Evolutionary conservation across 345 rosid genomes (phyloP).

Genomic region (Euphorbia peplus): DNA sequence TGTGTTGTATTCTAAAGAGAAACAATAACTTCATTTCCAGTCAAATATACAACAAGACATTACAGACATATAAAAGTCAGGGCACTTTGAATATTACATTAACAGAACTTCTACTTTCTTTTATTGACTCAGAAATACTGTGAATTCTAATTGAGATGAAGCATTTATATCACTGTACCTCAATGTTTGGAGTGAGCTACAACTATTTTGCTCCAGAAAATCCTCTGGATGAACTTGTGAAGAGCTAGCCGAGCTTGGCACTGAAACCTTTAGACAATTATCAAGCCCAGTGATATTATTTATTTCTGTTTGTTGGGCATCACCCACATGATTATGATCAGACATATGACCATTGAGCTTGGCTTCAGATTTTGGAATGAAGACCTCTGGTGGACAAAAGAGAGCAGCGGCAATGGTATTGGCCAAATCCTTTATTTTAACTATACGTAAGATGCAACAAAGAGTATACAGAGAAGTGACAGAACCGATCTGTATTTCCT

Average conservation of each 20-base stretch:
- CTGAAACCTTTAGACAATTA: slow-evolving; percentile 31
- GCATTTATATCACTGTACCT: slow-evolving; percentile 42
- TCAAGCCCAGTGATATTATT: slow-evolving; percentile 32
- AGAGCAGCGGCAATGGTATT: slow-evolving; percentile 86
- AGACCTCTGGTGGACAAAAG: slow-evolving; percentile 66
- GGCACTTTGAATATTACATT: background rate
- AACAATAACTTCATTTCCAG: background rate
- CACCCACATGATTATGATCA: slow-evolving; percentile 33
- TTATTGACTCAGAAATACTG: background rate
- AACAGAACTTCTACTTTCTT: background rate
- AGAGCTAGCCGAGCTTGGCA: slow-evolving; percentile 36
- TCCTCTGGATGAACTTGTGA: slow-evolving; percentile 41
- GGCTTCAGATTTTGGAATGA: slow-evolving; percentile 44
- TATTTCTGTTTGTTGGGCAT: slow-evolving; percentile 37
- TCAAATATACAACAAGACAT: background rate
- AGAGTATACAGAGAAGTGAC: slow-evolving; percentile 82
- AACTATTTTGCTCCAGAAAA: slow-evolving; percentile 21
- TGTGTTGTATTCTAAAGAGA: too few species aligned
- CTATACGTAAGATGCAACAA: slow-evolving; percentile 91
- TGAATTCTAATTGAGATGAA: background rate
- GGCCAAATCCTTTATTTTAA: slow-evolving; percentile 96
- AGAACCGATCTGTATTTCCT: slow-evolving; percentile 66
- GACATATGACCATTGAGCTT: slow-evolving; percentile 51
- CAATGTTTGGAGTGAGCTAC: slow-evolving; percentile 40
- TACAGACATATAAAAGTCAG: background rate